Base-by-base conservation (phyloP, 1,139 yeast genomes). In the Trichomonascaceae sp. region DNA sequence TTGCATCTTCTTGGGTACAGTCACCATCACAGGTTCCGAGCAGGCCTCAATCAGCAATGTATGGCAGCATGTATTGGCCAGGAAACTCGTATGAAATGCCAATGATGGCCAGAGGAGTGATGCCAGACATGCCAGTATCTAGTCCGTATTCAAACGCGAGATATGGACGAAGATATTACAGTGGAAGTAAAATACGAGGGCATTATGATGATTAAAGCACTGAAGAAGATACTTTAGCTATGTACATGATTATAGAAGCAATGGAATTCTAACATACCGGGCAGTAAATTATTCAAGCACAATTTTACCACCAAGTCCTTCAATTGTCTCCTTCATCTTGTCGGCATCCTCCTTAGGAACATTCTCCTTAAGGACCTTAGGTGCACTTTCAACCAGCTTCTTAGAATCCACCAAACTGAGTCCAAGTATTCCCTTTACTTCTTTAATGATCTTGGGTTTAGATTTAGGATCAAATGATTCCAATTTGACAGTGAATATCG, bases 361-460 rank as follows among this genome's bases (percentile, higher is more conserved):
- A 63, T 85, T 85, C 66, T 87, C 96, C 75, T 87, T 87, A 73
- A 87, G 80, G 50, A 87, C 79, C 80, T 93, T 93, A 65, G 99
- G 99, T 59, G 99, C 98, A 66, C 91, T 76, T 77, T 93, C 99
- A 57, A 95, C 99, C 63, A 93, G 88, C 77, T 93, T 93, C 83
- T 93, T 95, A 59, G 97, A 88, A 70, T 93, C 99, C 58, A 93
- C 99, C 64, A 93, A 80, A 17, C 96, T 89, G 68, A 93, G 80
- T 9, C 97, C 97, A 67, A 93, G 80, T 71, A 93, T 78, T 59
- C 87, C 81, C 80, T 93, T 93, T 64, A 93, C 96, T 76, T 93
- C 99, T 79, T 93, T 93, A 72, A 93, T 95, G 70, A 93, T 83
- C 85, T 93, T 93, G 61, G 99, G 97, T 80, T 93, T 93, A 57